Base-by-base conservation (phyloP, 2,329 filamentous ascomycete species). In the Tolypocladium paradoxum region DNA sequence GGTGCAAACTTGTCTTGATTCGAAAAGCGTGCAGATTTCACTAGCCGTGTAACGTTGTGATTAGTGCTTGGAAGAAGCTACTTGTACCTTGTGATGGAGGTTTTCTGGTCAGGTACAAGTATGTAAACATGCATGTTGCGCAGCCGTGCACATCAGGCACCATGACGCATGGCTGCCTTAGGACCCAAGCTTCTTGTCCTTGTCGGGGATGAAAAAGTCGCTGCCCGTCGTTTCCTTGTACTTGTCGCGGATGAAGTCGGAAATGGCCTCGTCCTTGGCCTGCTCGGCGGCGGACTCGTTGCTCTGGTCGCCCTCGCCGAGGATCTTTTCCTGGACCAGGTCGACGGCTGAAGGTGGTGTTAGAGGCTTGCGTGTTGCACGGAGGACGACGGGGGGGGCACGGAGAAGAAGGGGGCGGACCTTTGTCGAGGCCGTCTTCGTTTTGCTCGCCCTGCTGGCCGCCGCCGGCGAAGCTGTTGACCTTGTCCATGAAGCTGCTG, bases 391-490 rank as follows among this genome's bases (percentile, higher is more conserved):
- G n/a, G n/a, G n/a, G n/a, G n/a, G 24, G 35, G 3, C 24, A 5
- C 16, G 0, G 35, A 18, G 24, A 36, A n/a, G n/a, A 4, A 20
- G 45, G 22, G 52, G 4, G 7, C 4, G 33, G 12, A 56, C 87
- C 84, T 74, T 93, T 93, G 73, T 93, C 88, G 51, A 93, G 79
- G n/a, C 68, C 72, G 64, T 92, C 87, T 69, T 93, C 88, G 61
- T 90, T 87, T 79, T 89, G 84, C 78, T 92, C 88, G 65, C 84
- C 83, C 69, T 87, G 74, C 35, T 70, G 70, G 37, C 88, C 88
- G 51, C 88, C 88, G 36, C 88, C 88, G 22, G 85, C 85, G 59
- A 83, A 76, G 54, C 70, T 66, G 73, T 92, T 88, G 55, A 91
- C 51, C 73, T 88, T 89, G 71, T 85, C 78, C 65, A 82, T 77